Evolutionary conservation across 768 basidiomycete genomes (phyloP), one percentile per base, ranked within the genome.

Genomic region (Tricholoma sp.): DNA sequence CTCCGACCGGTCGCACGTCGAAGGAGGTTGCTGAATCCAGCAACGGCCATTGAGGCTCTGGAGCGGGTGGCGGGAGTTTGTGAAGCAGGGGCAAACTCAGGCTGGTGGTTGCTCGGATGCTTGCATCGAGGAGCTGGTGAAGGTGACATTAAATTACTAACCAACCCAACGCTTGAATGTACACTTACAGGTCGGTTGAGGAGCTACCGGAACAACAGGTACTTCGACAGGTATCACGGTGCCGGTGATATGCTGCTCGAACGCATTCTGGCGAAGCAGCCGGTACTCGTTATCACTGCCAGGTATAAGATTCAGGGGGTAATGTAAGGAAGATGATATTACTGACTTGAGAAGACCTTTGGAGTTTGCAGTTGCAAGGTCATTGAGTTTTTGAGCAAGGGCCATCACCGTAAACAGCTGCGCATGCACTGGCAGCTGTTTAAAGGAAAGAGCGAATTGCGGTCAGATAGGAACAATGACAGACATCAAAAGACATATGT

Each of bases 221-320:
- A 54, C 41, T 56, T 72, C 66, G 24, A 65, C 58, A 33, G 74
- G 73, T 31, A 73, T 55, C 17, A 66, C 59, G 29, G 61, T 58
- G 45, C 56, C 70, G 52, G 64, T 68, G 18, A 82, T 73, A 60
- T 82, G 78, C 41, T 82, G 79, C 66, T 87, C 81, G 63, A 89
- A 89, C 36, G 84, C 71, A 63, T 80, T 83, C 66, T 85, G 84
- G 10, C 87, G 80, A 44, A 89, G 76, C 9, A 88, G 70, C 24
- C 87, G 80, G 64, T 88, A 89, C 67, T 87, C 87, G 60, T 88
- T 84, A 67, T 89, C 86, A 63, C 88, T 89, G 68, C 7, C 18
- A 10, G 37, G 42, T 24, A 13, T 32, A 28, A 37, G 18, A 47
- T 20, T 17, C 4, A 48, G 4, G 11, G 24, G 28, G 5, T 29